These are phyloP conservation scores for Solanum boliviense DNA, from an alignment of 257 asterid genomes.

Conservation along the genomic window DNA sequence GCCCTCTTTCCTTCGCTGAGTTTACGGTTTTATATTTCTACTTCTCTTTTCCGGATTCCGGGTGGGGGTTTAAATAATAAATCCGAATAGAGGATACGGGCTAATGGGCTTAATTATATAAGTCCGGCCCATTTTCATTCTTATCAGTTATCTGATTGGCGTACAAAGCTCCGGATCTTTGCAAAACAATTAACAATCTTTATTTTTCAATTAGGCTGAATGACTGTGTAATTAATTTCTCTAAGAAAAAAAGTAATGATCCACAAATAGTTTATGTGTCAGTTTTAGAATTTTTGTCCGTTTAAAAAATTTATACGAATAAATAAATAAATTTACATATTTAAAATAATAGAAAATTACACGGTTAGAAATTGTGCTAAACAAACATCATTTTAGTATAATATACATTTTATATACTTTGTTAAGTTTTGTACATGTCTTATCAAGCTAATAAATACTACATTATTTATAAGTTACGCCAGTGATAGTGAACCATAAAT, in stretches of 20 bases:
- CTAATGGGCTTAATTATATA: neutral
- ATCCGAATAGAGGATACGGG: neutral
- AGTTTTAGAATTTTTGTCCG: neutral
- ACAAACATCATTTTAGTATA: neutral
- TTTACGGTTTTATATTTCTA: neutral
- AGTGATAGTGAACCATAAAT: no score
- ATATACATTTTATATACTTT: neutral
- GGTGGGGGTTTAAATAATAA: neutral
- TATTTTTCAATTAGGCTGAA: no score
- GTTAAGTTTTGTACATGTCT: neutral
- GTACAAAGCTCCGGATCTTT: neutral
- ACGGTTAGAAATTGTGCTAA: neutral
- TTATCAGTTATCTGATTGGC: neutral
- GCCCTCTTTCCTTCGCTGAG: neutral
- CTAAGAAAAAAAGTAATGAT: neutral
- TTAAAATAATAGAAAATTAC: neutral
- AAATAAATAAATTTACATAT: neutral
- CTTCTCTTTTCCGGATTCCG: neutral
- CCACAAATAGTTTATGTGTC: neutral
- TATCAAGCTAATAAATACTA: no score
- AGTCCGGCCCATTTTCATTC: neutral
- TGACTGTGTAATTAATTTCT: neutral
- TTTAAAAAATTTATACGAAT: neutral
- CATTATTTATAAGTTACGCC: no score
- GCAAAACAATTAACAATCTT: neutral